Evolutionary conservation across 495 filamentous ascomycete species (phyloP).

Genomic region (Penicillium mononematosum): DNA sequence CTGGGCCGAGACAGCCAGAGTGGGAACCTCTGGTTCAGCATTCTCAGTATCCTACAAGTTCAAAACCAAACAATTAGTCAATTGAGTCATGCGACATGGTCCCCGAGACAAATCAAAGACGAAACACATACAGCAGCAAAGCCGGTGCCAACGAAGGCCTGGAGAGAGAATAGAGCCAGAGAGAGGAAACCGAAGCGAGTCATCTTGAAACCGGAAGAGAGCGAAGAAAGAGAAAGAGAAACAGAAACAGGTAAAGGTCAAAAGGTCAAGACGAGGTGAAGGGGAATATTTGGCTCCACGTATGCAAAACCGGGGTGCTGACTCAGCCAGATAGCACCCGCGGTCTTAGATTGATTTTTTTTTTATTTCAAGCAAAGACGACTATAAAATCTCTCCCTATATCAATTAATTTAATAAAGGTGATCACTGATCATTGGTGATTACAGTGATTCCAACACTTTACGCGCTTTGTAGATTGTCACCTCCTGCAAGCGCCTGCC

Average conservation of each 20-base stretch:
- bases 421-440: slow-evolving; percentile 5
- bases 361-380: slow-evolving; percentile 8
- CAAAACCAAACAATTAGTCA: slow-evolving; percentile 19
- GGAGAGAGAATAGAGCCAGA: slow-evolving; percentile 68
- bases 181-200: slow-evolving; percentile 69
- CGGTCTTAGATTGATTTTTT: slow-evolving; percentile 15
- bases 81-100: slow-evolving; percentile 19
- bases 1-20: slow-evolving; percentile 70
- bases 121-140: slow-evolving; percentile 57
- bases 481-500: slow-evolving; percentile 13
- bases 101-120: slow-evolving; percentile 1
- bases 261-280: slow-evolving; percentile 10
- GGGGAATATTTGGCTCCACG: slow-evolving; percentile 21
- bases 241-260: slow-evolving; percentile 8
- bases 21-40: slow-evolving; percentile 48
- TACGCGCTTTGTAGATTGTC: slow-evolving; percentile 10
- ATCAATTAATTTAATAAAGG: slow-evolving; percentile 13
- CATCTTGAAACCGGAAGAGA: slow-evolving; percentile 52
- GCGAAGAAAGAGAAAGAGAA: slow-evolving; percentile 20
- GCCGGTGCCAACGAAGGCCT: slow-evolving; percentile 61
- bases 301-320: slow-evolving; percentile 17
- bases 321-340: slow-evolving; percentile 11
- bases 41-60: slow-evolving; percentile 46
- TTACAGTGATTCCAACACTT: not conserved
- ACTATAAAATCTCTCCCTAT: slow-evolving; percentile 4